Evolutionary conservation across 2,329 filamentous ascomycete species (phyloP).

Genomic region (Aspergillus pseudoviridinutans): DNA sequence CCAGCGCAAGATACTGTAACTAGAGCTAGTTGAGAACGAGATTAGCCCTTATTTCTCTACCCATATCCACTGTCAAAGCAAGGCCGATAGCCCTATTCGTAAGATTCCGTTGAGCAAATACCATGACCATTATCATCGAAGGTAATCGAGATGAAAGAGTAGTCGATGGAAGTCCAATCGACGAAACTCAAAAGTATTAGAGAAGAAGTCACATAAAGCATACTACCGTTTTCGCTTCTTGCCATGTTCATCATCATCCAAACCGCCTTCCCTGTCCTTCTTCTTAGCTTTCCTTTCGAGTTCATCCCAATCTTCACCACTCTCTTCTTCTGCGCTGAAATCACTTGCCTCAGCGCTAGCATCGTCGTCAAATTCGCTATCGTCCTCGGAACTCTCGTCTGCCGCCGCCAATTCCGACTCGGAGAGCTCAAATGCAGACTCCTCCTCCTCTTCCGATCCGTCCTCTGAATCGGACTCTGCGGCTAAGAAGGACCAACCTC

Average conservation of each 20-base stretch:
- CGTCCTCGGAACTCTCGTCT: conserved; percentile 80
- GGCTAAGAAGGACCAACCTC: conserved; percentile 89
- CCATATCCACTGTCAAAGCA: background rate
- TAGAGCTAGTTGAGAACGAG: background rate
- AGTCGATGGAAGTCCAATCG: background rate
- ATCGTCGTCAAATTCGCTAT: conserved; percentile 90
- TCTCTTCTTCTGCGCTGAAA: conserved; percentile 61
- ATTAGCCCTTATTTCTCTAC: background rate
- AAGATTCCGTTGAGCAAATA: background rate
- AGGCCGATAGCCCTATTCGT: background rate
- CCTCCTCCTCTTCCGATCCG: conserved; percentile 72
- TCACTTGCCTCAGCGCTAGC: conserved; percentile 71
- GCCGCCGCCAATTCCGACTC: conserved; percentile 71
- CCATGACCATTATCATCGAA: background rate
- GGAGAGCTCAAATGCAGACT: conserved; percentile 86
- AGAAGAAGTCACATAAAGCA: background rate
- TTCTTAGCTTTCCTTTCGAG: conserved; percentile 77
- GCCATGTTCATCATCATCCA: conserved; percentile 55
- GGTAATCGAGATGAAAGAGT: background rate
- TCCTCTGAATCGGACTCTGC: conserved; percentile 84
- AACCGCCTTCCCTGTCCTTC: conserved; percentile 55
- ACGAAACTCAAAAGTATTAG: background rate
- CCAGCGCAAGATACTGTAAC: no score
- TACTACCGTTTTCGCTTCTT: conserved; percentile 70
- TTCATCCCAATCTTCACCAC: conserved; percentile 91